Conservation (phyloP, 2,329 filamentous ascomycete genomes). For the Xylariaceae sp. region DNA sequence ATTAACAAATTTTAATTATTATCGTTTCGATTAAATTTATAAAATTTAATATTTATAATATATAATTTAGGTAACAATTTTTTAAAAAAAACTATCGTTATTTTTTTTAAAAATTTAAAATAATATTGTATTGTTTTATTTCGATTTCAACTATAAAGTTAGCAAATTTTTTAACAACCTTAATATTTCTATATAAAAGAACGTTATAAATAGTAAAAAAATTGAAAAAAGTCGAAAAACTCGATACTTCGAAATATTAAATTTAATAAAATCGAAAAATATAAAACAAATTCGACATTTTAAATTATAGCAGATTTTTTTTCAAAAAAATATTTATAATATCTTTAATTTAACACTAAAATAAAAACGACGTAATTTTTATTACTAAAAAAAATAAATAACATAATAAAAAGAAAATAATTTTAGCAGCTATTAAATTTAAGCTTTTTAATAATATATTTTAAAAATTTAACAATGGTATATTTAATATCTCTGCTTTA, state of each 20-base stretch:
- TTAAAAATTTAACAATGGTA: not conserved
- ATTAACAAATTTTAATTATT: not conserved
- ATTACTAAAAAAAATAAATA: not conserved
- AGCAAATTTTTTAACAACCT: not conserved
- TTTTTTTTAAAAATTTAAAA: not conserved
- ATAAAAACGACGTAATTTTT: not conserved
- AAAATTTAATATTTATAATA: not conserved
- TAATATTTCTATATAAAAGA: not conserved
- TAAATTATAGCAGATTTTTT: not conserved
- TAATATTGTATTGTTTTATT: not conserved
- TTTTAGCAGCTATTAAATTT: not conserved
- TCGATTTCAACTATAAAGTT: too few relatives aligned
- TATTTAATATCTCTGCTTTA: not conserved
- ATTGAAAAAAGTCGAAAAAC: not conserved
- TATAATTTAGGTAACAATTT: not conserved
- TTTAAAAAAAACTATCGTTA: not conserved
- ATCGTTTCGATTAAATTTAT: not conserved
- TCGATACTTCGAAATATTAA: not conserved
- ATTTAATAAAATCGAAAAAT: not conserved
- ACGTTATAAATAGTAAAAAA: not conserved
- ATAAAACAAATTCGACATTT: not conserved
- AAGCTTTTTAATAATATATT: not conserved
- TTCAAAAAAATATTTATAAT: not conserved
- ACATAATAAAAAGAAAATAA: not conserved
- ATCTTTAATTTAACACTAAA: not conserved